Evolutionary conservation across 345 rosid genomes (phyloP).

Genomic region (Trapa incisa): DNA sequence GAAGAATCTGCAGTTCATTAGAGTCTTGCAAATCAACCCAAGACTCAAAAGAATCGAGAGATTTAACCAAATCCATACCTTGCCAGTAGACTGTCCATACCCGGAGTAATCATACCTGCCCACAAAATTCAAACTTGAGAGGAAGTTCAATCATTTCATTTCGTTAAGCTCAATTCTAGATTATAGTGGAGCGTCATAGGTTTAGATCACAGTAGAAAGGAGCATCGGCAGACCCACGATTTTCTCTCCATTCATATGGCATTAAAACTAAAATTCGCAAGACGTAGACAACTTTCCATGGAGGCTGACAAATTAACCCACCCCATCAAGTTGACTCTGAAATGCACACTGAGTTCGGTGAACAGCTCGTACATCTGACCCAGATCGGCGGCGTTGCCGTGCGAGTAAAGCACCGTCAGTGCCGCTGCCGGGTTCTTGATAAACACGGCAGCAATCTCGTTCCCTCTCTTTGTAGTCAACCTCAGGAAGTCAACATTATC

Average conservation of each 20-base stretch:
- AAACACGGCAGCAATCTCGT: constrained; percentile 67
- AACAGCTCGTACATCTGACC: constrained; percentile 84
- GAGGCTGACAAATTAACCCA: constrained; percentile 10
- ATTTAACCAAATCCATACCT: constrained; percentile 30
- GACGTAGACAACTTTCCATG: not conserved
- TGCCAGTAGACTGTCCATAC: constrained; percentile 74
- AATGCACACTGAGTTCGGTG: constrained; percentile 58
- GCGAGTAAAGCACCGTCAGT: constrained; percentile 68
- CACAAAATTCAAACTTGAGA: not conserved
- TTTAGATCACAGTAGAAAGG: too few species aligned
- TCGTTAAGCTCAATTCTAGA: not conserved
- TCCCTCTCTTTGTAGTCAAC: constrained; percentile 69
- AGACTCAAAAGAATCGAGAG: not conserved
- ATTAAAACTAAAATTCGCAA: not conserved
- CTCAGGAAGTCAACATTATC: constrained; percentile 57
- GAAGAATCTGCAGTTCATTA: not conserved
- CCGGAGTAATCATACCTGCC: constrained; percentile 91
- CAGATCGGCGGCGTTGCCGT: constrained; percentile 96
- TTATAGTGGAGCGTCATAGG: not conserved
- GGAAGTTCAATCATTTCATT: not conserved
- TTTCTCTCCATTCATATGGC: not conserved
- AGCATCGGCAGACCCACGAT: not conserved
- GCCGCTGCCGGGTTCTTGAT: constrained; percentile 66
- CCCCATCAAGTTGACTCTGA: constrained; percentile 87
- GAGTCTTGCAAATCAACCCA: not conserved